A percentile compares a stretch with the other conserved stretches of the same genome.
phyloP scores from a whole-genome alignment of 495 filamentous ascomycete species.

The Immersiella caudata region DNA sequence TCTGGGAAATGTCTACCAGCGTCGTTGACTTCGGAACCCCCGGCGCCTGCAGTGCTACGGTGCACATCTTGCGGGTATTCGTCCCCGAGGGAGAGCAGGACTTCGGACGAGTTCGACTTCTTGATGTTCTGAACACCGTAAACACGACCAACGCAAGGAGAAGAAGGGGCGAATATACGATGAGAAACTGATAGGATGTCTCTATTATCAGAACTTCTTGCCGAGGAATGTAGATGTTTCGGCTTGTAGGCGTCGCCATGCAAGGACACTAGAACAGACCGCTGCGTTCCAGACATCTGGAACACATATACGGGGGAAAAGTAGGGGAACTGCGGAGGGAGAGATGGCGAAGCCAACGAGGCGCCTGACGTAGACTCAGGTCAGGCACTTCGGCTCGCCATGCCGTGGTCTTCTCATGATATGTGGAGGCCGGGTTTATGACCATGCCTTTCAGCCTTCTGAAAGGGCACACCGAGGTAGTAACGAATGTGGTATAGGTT shows the following conservation, averaged over 20 bases:
- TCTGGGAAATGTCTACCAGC: neutral
- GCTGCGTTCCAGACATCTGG: neutral
- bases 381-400: neutral
- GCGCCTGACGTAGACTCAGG: neutral
- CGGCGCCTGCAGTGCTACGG: neutral
- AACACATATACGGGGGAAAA: neutral
- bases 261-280: no score
- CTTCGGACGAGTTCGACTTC: no score
- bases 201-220: neutral
- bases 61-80: neutral
- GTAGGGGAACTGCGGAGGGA: neutral
- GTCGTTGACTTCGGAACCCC: neutral
- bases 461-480: constrained; percentile 1
- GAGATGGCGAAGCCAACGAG: neutral
- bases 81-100: neutral
- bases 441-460: constrained; percentile 1
- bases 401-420: neutral
- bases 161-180: no score
- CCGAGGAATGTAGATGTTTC: neutral
- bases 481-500: neutral
- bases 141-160: no score
- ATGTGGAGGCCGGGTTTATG: neutral
- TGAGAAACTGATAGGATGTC: no score
- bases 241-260: neutral
- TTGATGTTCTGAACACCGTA: no score